Conservation (phyloP, 305 asterid species). For the Fraxinus ornus region DNA sequence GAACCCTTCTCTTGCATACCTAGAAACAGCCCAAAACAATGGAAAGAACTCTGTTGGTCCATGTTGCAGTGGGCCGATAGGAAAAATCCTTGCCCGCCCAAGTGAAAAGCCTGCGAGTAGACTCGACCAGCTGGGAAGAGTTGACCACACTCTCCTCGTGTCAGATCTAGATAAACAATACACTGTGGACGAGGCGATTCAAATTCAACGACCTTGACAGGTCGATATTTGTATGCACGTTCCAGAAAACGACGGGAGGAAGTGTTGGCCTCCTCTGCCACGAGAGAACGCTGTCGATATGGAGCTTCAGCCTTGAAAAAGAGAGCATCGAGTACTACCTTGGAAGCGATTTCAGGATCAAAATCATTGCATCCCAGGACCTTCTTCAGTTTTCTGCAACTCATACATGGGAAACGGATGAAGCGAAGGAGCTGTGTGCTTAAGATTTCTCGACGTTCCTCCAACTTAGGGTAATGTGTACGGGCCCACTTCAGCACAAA, state of each 20-base stretch:
- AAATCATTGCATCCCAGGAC: constrained; percentile 65
- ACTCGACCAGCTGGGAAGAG: constrained; percentile 67
- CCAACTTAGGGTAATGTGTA: constrained; percentile 52
- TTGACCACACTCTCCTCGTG: constrained; percentile 58
- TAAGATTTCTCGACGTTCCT: constrained; percentile 59
- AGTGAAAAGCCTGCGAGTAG: constrained; percentile 74
- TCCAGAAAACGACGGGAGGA: constrained; percentile 47
- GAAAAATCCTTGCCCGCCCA: constrained; percentile 83
- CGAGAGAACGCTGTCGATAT: constrained; percentile 51
- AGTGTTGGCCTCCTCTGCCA: constrained; percentile 42
- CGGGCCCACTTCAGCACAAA: constrained; percentile 76
- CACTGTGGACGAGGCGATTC: constrained; percentile 64
- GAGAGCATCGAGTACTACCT: constrained; percentile 70
- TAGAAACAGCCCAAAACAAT: constrained; percentile 74
- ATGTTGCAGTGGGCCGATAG: constrained; percentile 74
- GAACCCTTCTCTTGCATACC: constrained; percentile 83
- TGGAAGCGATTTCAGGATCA: constrained; percentile 54
- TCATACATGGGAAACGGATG: constrained; percentile 82
- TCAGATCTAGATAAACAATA: constrained; percentile 71
- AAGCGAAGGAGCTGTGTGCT: constrained; percentile 55
- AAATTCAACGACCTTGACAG: constrained; percentile 71
- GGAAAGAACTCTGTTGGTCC: constrained; percentile 62
- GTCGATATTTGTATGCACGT: constrained; percentile 74
- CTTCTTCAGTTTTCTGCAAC: constrained; percentile 70
- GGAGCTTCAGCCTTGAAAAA: constrained; percentile 78